Conservation (phyloP, 352 stramenopile species). For the Phytopythium montanum region DNA sequence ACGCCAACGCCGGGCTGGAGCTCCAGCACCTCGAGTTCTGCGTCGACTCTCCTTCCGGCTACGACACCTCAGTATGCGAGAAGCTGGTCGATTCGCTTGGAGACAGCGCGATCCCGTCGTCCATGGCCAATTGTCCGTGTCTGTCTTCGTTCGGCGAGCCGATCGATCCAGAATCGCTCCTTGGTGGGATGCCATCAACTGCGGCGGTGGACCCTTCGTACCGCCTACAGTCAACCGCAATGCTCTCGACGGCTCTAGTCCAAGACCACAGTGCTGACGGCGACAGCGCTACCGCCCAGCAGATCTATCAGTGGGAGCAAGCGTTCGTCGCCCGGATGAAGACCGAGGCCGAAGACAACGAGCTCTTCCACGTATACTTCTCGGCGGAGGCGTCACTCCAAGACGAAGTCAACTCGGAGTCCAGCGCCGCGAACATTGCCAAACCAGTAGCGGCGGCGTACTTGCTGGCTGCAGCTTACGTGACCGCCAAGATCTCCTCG, state of each 20-base stretch:
- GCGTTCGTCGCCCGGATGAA: conserved; percentile 61
- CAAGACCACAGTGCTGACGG: conserved; percentile 36
- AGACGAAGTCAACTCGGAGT: conserved; percentile 57
- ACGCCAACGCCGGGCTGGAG: conserved; percentile 37
- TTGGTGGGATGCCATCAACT: conserved; percentile 35
- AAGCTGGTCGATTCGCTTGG: conserved; percentile 29
- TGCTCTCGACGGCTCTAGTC: conserved; percentile 43
- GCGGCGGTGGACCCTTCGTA: conserved; percentile 20
- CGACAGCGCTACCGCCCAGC: conserved; percentile 28
- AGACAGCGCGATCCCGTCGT: conserved; percentile 29
- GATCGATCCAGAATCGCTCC: conserved; percentile 54
- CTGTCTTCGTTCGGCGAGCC: conserved; percentile 51
- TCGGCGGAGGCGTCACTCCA: conserved; percentile 50
- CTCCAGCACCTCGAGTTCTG: conserved; percentile 42
- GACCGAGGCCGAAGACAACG: conserved; percentile 34
- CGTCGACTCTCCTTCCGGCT: conserved; percentile 33
- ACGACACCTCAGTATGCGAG: conserved; percentile 30
- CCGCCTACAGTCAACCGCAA: conserved; percentile 35
- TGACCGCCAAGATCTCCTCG: conserved; percentile 63
- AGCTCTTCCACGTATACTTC: conserved; percentile 65
- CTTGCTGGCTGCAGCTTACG: conserved; percentile 64
- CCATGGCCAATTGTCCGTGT: conserved; percentile 66
- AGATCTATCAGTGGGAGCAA: conserved; percentile 65
- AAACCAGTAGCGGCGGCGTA: conserved; percentile 48
- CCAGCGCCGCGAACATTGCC: conserved; percentile 37